Evolutionary conservation across 2,329 filamentous ascomycete genomes (phyloP).

Genomic region (Ceratocystis ficicola): DNA sequence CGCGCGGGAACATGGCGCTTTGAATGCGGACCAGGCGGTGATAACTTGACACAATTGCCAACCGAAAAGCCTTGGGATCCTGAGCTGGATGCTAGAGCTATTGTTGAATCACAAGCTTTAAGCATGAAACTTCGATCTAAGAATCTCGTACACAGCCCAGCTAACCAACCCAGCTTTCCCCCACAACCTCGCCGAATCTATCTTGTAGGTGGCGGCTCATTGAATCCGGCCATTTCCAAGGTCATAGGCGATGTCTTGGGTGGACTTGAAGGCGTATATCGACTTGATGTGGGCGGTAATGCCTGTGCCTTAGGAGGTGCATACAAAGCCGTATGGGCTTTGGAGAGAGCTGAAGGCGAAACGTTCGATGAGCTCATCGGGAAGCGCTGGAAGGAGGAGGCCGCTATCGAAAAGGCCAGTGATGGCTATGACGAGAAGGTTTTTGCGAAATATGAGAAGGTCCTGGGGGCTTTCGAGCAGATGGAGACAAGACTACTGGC

Average conservation of each 20-base stretch:
- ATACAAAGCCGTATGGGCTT: slow-evolving; percentile 91
- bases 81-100: slow-evolving; percentile 65
- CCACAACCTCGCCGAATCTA: slow-evolving; percentile 82
- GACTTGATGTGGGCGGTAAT: slow-evolving; percentile 86
- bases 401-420: slow-evolving; percentile 69
- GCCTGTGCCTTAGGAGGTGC: slow-evolving; percentile 88
- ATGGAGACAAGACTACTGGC: slow-evolving; percentile 55
- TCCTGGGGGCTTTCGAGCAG: slow-evolving; percentile 61
- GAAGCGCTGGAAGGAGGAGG: slow-evolving; percentile 70
- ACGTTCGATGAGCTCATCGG: slow-evolving; percentile 83
- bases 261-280: slow-evolving; percentile 78
- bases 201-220: slow-evolving; percentile 82
- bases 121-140: slow-evolving; percentile 78
- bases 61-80: slow-evolving; percentile 34
- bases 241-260: slow-evolving; percentile 82
- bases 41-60: slow-evolving; percentile 33
- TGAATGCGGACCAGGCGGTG: slow-evolving; percentile 45
- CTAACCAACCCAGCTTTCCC: slow-evolving; percentile 41
- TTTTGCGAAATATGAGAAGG: slow-evolving; percentile 66
- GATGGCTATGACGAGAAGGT: slow-evolving; percentile 63
- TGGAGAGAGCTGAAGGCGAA: slow-evolving; percentile 56
- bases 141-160: slow-evolving; percentile 53
- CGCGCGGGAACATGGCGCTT: slow-evolving; percentile 78
- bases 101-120: slow-evolving; percentile 90
- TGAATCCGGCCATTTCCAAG: slow-evolving; percentile 78